Percentiles rank a stretch among this genome's conserved stretches.
These are phyloP conservation scores for Thalassiosira ordinaria DNA, from an alignment of 352 stramenopile genomes.

Conservation along the genomic window DNA sequence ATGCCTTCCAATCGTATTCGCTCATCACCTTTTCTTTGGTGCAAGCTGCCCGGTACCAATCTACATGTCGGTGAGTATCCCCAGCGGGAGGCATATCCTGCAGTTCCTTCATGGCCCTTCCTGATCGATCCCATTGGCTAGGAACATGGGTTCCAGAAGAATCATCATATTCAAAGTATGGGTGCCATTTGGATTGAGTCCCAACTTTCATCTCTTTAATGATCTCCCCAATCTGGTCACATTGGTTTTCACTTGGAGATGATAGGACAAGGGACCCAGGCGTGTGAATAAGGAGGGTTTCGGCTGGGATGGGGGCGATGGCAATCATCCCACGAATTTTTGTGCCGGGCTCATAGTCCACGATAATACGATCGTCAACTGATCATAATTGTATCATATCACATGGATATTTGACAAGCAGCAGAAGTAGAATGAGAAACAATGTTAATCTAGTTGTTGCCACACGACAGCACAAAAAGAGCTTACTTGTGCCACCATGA, in stretches of 20 bases:
- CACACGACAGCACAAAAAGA: too few relatives aligned
- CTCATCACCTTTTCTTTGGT: conserved; percentile 6
- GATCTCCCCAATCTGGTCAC: conserved; percentile 18
- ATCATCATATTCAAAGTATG: conserved; percentile 54
- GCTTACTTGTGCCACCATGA: conserved; percentile 24
- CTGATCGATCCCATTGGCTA: conserved; percentile 28
- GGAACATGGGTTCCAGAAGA: conserved; percentile 29
- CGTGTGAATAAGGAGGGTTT: conserved; percentile 48
- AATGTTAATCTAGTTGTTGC: too few relatives aligned
- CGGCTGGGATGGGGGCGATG: conserved; percentile 26
- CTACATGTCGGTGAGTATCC: conserved; percentile 34
- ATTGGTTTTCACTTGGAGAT: conserved; percentile 2
- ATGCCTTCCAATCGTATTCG: conserved; percentile 33
- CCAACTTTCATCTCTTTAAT: conserved; percentile 32
- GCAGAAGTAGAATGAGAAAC: too few relatives aligned
- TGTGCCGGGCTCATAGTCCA: conserved; percentile 35
- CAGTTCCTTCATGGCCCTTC: conserved; percentile 34
- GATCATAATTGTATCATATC: too few relatives aligned
- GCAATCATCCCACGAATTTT: conserved; percentile 50
- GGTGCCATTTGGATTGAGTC: conserved; percentile 36
- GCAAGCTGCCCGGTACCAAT: conserved; percentile 27
- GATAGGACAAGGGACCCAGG: conserved; percentile 25
- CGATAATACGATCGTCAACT: conserved; percentile 41
- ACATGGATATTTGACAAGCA: too few relatives aligned
- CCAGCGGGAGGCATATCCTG: conserved; percentile 35